Conservation (phyloP, 1,139 yeast species). For the Protomyces pachydermus region DNA sequence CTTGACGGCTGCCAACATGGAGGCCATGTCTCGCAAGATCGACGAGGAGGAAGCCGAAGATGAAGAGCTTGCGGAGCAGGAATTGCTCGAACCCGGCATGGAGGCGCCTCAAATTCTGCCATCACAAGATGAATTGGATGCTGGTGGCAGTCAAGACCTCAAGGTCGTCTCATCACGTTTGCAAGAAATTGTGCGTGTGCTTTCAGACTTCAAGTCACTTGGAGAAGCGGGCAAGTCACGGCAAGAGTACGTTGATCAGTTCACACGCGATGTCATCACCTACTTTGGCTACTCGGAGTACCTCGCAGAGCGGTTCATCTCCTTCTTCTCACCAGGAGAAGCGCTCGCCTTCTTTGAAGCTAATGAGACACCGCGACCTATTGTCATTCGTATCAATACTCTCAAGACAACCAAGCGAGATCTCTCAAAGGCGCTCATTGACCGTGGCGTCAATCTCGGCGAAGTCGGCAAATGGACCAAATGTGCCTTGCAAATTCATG, state of each 20-base stretch:
- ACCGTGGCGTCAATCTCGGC: constrained; percentile 94
- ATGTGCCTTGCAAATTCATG: constrained; percentile 94
- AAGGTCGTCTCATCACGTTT: constrained; percentile 85
- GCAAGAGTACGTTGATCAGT: constrained; percentile 69
- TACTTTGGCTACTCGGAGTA: constrained; percentile 96
- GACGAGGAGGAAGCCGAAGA: constrained; percentile 43
- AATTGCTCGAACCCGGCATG: constrained; percentile 36
- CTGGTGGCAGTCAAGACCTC: constrained; percentile 64
- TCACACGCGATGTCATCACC: constrained; percentile 77
- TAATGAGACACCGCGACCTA: constrained; percentile 92
- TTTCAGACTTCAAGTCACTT: constrained; percentile 79
- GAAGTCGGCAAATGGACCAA: constrained; percentile 98
- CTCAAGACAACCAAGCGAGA: constrained; percentile 92
- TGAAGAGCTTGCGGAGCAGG: constrained; percentile 34
- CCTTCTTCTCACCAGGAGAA: constrained; percentile 87
- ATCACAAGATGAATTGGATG: constrained; percentile 48
- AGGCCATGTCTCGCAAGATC: constrained; percentile 62
- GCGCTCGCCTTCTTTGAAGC: constrained; percentile 99
- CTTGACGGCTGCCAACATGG: constrained; percentile 81
- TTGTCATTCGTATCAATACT: constrained; percentile 94
- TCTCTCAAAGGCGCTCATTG: constrained; percentile 87
- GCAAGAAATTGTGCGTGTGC: constrained; percentile 91
- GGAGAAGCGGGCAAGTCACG: constrained; percentile 86
- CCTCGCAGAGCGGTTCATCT: constrained; percentile 87
- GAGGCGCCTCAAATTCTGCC: constrained; percentile 44